phyloP scores from a whole-genome alignment of 1,284 basidiomycete genomes.

The Trametes polyzona region DNA sequence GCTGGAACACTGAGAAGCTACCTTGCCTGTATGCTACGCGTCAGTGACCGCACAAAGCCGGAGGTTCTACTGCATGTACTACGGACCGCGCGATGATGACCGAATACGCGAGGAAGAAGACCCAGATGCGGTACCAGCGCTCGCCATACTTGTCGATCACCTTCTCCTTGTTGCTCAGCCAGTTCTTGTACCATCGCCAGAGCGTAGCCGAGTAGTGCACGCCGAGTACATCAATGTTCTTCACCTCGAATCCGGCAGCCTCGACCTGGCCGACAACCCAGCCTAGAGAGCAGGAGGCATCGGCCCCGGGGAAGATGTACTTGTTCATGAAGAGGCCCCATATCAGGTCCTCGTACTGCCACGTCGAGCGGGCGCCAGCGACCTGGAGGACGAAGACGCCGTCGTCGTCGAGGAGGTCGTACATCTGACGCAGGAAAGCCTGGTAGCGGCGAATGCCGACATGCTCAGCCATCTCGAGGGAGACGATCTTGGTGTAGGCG shows the following conservation, averaged over 20 bases:
- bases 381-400: slow-evolving; percentile 97
- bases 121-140: slow-evolving; percentile 89
- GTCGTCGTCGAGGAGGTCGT: slow-evolving; percentile 93
- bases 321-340: slow-evolving; percentile 98
- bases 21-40: slow-evolving; percentile 67
- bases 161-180: slow-evolving; percentile 89
- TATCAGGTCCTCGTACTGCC: slow-evolving; percentile 98
- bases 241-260: slow-evolving; percentile 94
- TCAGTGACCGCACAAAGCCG: neutral
- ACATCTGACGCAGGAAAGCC: slow-evolving; percentile 89
- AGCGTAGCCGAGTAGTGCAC: slow-evolving; percentile 97
- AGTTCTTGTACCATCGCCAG: slow-evolving; percentile 95
- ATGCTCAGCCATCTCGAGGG: slow-evolving; percentile 99
- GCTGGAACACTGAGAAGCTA: slow-evolving; percentile 89
- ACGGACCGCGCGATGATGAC: slow-evolving; percentile 70
- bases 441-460: slow-evolving; percentile 95
- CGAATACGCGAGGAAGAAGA: slow-evolving; percentile 87
- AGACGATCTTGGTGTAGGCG: slow-evolving; percentile 93
- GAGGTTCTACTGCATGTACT: neutral
- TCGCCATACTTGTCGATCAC: slow-evolving; percentile 91
- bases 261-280: slow-evolving; percentile 94
- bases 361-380: slow-evolving; percentile 88
- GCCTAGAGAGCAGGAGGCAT: slow-evolving; percentile 92
- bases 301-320: slow-evolving; percentile 97
- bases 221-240: slow-evolving; percentile 93